Evolutionary conservation across 768 basidiomycete species (phyloP).

Genomic region (Flagelloscypha sp.): DNA sequence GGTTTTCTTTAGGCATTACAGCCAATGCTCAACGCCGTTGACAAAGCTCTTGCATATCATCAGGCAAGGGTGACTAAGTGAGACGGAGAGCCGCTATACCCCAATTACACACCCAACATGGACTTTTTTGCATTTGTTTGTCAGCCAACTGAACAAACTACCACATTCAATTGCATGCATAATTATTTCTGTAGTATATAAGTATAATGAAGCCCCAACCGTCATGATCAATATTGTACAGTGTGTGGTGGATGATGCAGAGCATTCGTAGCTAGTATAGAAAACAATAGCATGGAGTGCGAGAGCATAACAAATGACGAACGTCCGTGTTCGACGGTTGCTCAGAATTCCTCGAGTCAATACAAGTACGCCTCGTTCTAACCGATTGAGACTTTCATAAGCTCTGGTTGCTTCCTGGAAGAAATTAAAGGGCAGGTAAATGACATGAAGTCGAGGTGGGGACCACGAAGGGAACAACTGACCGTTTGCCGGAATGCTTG

Average conservation of each 20-base stretch:
- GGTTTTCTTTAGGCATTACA: conserved; percentile 55
- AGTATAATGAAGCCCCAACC: too few species aligned
- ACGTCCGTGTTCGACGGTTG: conserved; percentile 80
- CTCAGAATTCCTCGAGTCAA: conserved; percentile 83
- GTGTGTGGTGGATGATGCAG: conserved; percentile 43
- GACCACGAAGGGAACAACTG: conserved; percentile 23
- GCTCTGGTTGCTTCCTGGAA: conserved; percentile 94
- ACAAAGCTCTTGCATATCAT: conserved; percentile 61
- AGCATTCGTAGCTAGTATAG: conserved; percentile 70
- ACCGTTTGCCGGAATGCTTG: conserved; percentile 95
- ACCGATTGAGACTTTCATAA: conserved; percentile 82
- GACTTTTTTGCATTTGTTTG: too few species aligned
- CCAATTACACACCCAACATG: too few species aligned
- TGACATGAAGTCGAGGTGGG: conserved; percentile 3
- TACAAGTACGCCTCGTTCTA: conserved; percentile 81
- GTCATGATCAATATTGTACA: conserved; percentile 30
- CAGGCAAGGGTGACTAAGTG: conserved; percentile 29
- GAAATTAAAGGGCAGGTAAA: conserved; percentile 2
- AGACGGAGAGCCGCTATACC: conserved; percentile 1
- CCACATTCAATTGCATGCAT: conserved; percentile 2
- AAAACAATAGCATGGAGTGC: conserved; percentile 75
- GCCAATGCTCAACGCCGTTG: conserved; percentile 63
- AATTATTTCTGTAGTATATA: conserved; percentile 4
- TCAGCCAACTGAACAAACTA: too few species aligned
- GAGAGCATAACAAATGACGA: conserved; percentile 83